A percentile compares a stretch with the other conserved stretches of the same genome.
Evolutionary conservation across 768 basidiomycete species (phyloP).

Genomic region (Chalciporus sphaerocephalus): DNA sequence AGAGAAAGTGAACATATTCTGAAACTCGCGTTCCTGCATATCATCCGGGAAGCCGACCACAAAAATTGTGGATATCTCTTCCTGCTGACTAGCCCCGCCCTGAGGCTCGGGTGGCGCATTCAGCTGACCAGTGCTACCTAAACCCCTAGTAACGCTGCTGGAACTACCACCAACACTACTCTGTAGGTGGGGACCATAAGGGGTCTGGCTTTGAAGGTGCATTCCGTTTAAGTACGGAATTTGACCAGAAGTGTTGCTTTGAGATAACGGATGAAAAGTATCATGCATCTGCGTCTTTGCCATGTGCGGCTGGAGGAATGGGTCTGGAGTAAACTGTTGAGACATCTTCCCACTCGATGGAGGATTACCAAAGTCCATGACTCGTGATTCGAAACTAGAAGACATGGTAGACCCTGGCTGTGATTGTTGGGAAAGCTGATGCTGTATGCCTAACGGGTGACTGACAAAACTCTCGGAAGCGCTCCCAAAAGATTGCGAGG

Average conservation of each 20-base stretch:
- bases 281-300: conserved; percentile 31
- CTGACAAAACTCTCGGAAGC: conserved; percentile 23
- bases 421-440: conserved; percentile 33
- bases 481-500: conserved; percentile 24
- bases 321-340: conserved; percentile 32
- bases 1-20: conserved; percentile 98
- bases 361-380: conserved; percentile 33
- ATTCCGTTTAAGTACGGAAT: conserved; percentile 37
- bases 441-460: conserved; percentile 31
- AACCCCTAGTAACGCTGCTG: conserved; percentile 21
- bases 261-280: conserved; percentile 31
- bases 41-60: conserved; percentile 99
- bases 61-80: conserved; percentile 96
- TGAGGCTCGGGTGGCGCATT: conserved; percentile 23
- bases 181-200: conserved; percentile 66
- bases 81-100: conserved; percentile 40
- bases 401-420: conserved; percentile 27
- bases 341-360: conserved; percentile 24
- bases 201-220: conserved; percentile 67
- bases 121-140: conserved; percentile 29
- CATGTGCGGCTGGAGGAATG: conserved; percentile 31
- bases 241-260: conserved; percentile 31
- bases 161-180: conserved; percentile 31
- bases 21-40: conserved; percentile 99
- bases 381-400: conserved; percentile 25